Evolutionary conservation across 2,329 filamentous ascomycete species (phyloP), one percentile per base, ranked within the genome.

Genomic region (Tolypocladium endophyticum): DNA sequence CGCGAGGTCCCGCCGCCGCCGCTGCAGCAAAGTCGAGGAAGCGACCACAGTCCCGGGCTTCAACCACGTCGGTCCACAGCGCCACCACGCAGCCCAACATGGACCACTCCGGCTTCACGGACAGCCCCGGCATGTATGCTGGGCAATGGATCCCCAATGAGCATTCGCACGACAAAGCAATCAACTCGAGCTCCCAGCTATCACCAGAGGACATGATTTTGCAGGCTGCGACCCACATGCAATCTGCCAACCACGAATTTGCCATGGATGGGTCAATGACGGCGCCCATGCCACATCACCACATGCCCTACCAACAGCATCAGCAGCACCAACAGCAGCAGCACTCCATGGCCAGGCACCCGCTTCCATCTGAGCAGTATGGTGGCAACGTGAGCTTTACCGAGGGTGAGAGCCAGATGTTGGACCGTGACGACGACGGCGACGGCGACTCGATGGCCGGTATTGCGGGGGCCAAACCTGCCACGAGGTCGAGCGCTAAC

Each of bases 401-500:
- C 36, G 83, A 86, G 60, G 75, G 71, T 38, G 83, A 86, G 58
- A 81, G 78, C 64, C 83, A 86, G 66, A 77, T 87, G 74, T 69
- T 85, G 65, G 84, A 86, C 59, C 79, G 81, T 55, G 83, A 86
- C 54, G 81, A 82, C 35, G 78, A 79, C 53, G 81, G 85, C 14
- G 84, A 86, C 16, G 78, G 72, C 23, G 81, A 86, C 59, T 80
- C 81, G 4, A 69, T 82, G 61, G 72, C 74, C 1, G 77, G 77
- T 14, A 69, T 74, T 9, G 67, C 72, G 20, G 73, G 73, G 33
- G 78, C 80, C 39, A 87, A 84, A 71, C 79, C 83, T 35, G 79
- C 83, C 25, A 81, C 83, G 47, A 80, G 86, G 56, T 86, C 87
- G 20, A 91, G 85, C 63, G 88, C 88, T 3, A 90, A 90, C 64